phyloP scores from a whole-genome alignment of 2,329 filamentous ascomycete genomes.

The Thelonectria discophora region DNA sequence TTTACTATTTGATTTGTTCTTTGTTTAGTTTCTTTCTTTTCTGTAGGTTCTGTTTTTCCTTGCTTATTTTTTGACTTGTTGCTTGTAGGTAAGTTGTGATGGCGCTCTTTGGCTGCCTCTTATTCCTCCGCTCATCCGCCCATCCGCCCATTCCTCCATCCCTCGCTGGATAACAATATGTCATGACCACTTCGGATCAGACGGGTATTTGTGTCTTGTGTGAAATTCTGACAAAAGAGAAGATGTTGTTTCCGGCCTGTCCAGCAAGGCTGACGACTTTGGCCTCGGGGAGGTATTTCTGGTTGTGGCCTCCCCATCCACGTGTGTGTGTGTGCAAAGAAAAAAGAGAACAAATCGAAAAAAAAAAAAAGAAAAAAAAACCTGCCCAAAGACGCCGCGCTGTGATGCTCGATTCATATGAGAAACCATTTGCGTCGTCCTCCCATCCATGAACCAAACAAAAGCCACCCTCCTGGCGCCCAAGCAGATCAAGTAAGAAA shows the following conservation, averaged over 20 bases:
- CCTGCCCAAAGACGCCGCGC: background rate
- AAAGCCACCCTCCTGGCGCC: too few species aligned
- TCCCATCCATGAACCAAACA: conserved; percentile 9
- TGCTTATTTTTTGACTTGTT: background rate
- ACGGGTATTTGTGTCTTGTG: conserved; percentile 22
- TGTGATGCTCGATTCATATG: conserved; percentile 1
- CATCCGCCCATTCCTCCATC: too few species aligned
- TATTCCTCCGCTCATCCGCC: conserved; percentile 2
- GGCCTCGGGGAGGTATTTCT: conserved; percentile 20
- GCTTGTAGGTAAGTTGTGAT: conserved; percentile 6
- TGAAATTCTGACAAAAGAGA: conserved; percentile 27
- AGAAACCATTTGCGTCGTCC: background rate
- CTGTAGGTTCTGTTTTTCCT: background rate
- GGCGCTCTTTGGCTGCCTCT: conserved; percentile 9
- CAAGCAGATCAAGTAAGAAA: background rate
- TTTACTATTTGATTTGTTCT: background rate
- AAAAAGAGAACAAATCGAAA: background rate
- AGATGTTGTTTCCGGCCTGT: conserved; percentile 24
- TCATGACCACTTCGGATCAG: conserved; percentile 27
- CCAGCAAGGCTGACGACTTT: conserved; percentile 13
- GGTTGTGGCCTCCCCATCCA: conserved; percentile 3
- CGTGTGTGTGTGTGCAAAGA: conserved; percentile 4
- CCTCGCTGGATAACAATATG: conserved; percentile 13
- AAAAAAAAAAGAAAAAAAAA: background rate
- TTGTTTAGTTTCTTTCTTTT: background rate